Evolutionary conservation across 2,329 filamentous ascomycete species (phyloP).

Genomic region (Cercospora sp.): DNA sequence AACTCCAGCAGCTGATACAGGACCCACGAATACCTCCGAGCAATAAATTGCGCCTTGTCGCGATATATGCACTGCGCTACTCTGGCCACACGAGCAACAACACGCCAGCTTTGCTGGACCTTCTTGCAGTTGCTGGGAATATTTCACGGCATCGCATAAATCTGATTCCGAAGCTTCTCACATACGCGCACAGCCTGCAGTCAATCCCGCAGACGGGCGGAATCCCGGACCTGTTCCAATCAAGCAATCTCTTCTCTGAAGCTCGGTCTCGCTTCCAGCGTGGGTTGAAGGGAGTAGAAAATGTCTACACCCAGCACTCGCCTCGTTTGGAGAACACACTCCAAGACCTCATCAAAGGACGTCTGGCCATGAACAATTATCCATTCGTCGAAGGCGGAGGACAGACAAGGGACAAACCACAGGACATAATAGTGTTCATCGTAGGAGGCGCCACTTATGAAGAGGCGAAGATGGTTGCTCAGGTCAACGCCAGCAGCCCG

Average conservation of each 20-base stretch:
- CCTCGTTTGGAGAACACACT: constrained; percentile 82
- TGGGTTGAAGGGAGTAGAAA: constrained; percentile 94
- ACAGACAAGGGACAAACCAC: constrained; percentile 87
- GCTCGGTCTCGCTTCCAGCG: constrained; percentile 81
- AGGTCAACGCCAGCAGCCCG: constrained; percentile 86
- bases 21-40: constrained; percentile 72
- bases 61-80: constrained; percentile 93
- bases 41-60: constrained; percentile 85
- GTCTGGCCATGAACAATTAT: constrained; percentile 80
- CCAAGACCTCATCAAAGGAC: constrained; percentile 90
- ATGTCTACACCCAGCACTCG: constrained; percentile 97
- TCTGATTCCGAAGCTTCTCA: constrained; percentile 76
- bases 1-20: constrained; percentile 82
- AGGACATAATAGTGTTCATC: constrained; percentile 94
- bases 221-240: constrained; percentile 89
- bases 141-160: constrained; percentile 74
- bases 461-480: constrained; percentile 93
- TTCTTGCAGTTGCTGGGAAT: constrained; percentile 80
- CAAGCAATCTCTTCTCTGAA: constrained; percentile 84
- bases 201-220: constrained; percentile 63
- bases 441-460: constrained; percentile 93
- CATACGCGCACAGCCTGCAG: constrained; percentile 85
- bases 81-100: constrained; percentile 82
- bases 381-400: constrained; percentile 90
- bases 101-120: constrained; percentile 79